These are phyloP conservation scores for Cystofilobasidium capitatum DNA, from an alignment of 768 basidiomycete genomes.

Conservation along the genomic window DNA sequence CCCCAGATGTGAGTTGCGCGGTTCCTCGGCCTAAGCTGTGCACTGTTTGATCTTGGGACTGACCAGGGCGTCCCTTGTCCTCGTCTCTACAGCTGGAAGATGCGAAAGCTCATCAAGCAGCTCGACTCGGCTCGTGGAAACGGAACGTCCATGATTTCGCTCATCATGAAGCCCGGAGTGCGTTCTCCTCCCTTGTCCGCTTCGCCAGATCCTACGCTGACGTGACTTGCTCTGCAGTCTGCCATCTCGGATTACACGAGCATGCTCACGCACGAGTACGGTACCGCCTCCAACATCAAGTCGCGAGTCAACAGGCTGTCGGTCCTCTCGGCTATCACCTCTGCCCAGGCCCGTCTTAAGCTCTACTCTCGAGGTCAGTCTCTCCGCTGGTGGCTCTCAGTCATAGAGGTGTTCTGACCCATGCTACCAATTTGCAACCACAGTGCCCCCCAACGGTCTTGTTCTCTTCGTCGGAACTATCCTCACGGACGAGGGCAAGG, in stretches of 20 bases:
- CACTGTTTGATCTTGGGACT: too few species aligned
- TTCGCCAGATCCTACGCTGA: neutral
- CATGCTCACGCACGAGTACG: constrained; percentile 97
- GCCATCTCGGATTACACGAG: constrained; percentile 89
- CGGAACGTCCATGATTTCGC: constrained; percentile 97
- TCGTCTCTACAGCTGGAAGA: constrained; percentile 50
- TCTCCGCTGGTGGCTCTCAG: neutral
- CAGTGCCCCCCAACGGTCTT: constrained; percentile 86
- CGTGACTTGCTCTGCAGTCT: constrained; percentile 34
- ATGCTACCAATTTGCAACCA: neutral
- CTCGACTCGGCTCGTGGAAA: constrained; percentile 89
- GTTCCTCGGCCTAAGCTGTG: too few species aligned
- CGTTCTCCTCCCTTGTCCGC: constrained; percentile 23
- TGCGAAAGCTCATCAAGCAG: constrained; percentile 98
- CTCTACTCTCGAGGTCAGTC: constrained; percentile 62
- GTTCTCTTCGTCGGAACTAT: constrained; percentile 98
- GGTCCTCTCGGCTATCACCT: constrained; percentile 94
- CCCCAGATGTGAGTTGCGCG: too few species aligned
- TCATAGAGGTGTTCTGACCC: neutral
- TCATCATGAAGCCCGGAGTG: constrained; percentile 91
- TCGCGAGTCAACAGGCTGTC: constrained; percentile 96
- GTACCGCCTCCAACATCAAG: constrained; percentile 99
- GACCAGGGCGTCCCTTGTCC: too few species aligned
- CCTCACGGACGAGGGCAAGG: constrained; percentile 95
- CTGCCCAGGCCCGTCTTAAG: constrained; percentile 94